Conservation (phyloP, 257 asterid genomes). For the Henckelia pumila region DNA sequence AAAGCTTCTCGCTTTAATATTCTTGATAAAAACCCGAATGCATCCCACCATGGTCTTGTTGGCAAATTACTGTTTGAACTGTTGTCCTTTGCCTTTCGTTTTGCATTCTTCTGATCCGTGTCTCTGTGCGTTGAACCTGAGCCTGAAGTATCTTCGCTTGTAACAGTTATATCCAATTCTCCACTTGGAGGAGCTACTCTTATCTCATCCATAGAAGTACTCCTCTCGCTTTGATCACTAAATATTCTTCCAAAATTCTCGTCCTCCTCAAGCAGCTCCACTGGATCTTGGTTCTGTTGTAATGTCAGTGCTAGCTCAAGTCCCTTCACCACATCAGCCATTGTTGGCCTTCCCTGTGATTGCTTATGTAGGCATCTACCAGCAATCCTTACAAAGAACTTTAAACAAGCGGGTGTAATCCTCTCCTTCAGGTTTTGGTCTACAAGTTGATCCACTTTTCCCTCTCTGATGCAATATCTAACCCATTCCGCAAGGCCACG, state of each 20-base stretch:
- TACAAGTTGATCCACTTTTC: slow-evolving; percentile 46
- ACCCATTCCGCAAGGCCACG: slow-evolving; percentile 64
- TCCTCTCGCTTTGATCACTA: slow-evolving; percentile 51
- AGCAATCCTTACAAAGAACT: slow-evolving; percentile 53
- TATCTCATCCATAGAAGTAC: slow-evolving; percentile 43
- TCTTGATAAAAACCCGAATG: slow-evolving; percentile 44
- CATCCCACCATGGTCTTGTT: slow-evolving; percentile 55
- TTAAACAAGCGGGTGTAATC: slow-evolving; percentile 50
- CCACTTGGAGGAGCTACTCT: slow-evolving; percentile 28
- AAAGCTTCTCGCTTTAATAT: slow-evolving; percentile 40
- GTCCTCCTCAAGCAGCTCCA: slow-evolving; percentile 38
- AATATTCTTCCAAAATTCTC: slow-evolving; percentile 30
- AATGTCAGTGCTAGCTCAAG: slow-evolving; percentile 53
- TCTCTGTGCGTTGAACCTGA: slow-evolving; percentile 28
- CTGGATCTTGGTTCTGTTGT: slow-evolving; percentile 40
- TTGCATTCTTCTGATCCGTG: slow-evolving; percentile 29
- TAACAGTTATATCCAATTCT: slow-evolving; percentile 33
- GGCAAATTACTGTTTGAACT: slow-evolving; percentile 22
- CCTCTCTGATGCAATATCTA: slow-evolving; percentile 50
- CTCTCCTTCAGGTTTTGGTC: slow-evolving; percentile 44
- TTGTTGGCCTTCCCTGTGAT: slow-evolving; percentile 58
- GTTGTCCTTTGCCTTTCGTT: slow-evolving; percentile 35
- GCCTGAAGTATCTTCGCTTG: slow-evolving; percentile 30
- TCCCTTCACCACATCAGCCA: slow-evolving; percentile 59
- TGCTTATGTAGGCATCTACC: slow-evolving; percentile 56